Conservation (phyloP, 1,139 yeast genomes). For the Hyphopichia buzzinii region DNA sequence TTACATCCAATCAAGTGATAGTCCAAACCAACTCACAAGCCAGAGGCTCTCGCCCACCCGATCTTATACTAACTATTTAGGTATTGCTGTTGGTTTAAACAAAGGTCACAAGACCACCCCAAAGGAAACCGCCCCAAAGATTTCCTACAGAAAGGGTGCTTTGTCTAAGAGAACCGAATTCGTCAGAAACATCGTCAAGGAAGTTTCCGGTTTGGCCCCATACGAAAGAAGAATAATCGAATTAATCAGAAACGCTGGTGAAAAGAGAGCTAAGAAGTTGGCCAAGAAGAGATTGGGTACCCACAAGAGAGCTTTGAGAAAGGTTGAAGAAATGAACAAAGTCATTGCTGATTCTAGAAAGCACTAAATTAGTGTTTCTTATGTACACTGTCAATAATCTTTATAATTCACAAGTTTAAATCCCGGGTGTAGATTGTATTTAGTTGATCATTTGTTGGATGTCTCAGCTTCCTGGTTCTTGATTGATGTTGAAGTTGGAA, state of each 20-base stretch:
- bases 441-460: no score
- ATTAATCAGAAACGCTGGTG: constrained; percentile 99
- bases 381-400: constrained; percentile 1
- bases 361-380: constrained; percentile 33
- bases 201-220: constrained; percentile 99
- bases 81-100: constrained; percentile 98
- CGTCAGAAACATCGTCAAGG: constrained; percentile 93
- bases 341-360: constrained; percentile 98
- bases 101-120: constrained; percentile 98
- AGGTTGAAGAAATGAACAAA: constrained; percentile 97
- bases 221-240: constrained; percentile 99
- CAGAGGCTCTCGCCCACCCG: no score
- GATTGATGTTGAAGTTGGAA: no score
- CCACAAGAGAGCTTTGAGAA: constrained; percentile 98
- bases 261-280: constrained; percentile 99
- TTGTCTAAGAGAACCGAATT: constrained; percentile 93
- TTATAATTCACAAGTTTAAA: neutral
- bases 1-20: no score
- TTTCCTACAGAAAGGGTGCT: constrained; percentile 97
- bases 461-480: no score
- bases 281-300: constrained; percentile 99
- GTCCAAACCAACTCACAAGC: no score
- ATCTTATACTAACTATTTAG: constrained; percentile 49
- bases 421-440: neutral
- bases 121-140: constrained; percentile 90